Conservation (phyloP, 75 land plant genomes). For the Gnetum montanum region DNA sequence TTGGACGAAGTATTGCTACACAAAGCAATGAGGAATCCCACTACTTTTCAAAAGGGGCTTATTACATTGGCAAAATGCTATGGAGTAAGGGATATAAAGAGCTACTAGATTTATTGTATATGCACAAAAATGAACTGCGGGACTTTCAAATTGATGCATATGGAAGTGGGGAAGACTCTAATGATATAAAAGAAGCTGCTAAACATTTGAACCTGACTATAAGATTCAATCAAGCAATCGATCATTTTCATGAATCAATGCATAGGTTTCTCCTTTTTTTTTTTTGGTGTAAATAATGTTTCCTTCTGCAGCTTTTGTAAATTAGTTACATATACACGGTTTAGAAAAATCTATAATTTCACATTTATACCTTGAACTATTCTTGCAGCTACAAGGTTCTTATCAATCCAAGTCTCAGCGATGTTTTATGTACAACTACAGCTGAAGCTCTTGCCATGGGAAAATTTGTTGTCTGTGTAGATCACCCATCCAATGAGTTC, state of each 20-base stretch:
- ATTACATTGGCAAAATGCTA: conserved; percentile 87
- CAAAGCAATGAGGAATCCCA: conserved; percentile 26
- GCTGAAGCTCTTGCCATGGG: conserved; percentile 95
- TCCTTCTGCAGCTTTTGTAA: background rate
- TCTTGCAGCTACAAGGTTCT: conserved; percentile 70
- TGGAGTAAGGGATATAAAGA: conserved; percentile 88
- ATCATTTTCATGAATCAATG: conserved; percentile 67
- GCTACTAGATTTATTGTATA: conserved; percentile 45
- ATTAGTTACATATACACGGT: background rate
- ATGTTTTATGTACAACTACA: conserved; percentile 86
- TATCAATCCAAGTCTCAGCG: conserved; percentile 82
- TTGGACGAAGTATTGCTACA: conserved; percentile 41
- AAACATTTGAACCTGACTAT: conserved; percentile 37
- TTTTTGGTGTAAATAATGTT: background rate
- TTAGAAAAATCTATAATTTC: background rate
- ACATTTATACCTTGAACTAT: background rate
- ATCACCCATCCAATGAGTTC: conserved; percentile 86
- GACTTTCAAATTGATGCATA: conserved; percentile 63
- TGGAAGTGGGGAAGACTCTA: conserved; percentile 78
- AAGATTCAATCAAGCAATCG: conserved; percentile 60
- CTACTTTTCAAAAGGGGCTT: conserved; percentile 59
- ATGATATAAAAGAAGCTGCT: conserved; percentile 43
- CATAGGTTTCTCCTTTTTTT: conserved; percentile 45
- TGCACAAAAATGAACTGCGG: conserved; percentile 41
- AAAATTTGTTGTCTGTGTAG: conserved; percentile 76